Percentiles rank a stretch among this genome's conserved stretches.
phyloP scores from a whole-genome alignment of 2,329 filamentous ascomycete genomes.

The Diaporthe longicolla region DNA sequence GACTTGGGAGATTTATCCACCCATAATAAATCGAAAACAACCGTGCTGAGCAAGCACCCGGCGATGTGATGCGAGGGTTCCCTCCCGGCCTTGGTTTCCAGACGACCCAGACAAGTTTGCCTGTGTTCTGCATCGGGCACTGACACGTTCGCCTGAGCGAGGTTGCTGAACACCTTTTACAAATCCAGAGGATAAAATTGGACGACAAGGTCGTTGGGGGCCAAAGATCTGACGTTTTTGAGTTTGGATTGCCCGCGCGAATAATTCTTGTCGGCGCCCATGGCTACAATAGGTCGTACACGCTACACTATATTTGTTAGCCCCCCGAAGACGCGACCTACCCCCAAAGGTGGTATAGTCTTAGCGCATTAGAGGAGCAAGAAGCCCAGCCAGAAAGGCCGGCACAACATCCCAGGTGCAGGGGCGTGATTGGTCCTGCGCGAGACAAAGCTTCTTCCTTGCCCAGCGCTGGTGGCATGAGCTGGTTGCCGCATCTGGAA shows the following conservation, averaged over 20 bases:
- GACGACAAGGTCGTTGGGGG: slow-evolving; percentile 1
- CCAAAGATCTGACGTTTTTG: slow-evolving; percentile 20
- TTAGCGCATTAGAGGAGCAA: neutral
- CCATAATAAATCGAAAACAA: slow-evolving; percentile 26
- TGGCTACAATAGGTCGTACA: neutral
- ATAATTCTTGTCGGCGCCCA: slow-evolving; percentile 1
- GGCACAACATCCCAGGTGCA: neutral
- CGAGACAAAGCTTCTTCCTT: slow-evolving; percentile 16
- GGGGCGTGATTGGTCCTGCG: slow-evolving; percentile 10
- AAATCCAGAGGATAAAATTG: neutral
- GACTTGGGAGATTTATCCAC: neutral
- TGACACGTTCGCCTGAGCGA: slow-evolving; percentile 3
- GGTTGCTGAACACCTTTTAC: neutral
- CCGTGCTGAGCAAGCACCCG: slow-evolving; percentile 2
- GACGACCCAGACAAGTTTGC: neutral
- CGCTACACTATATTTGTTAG: neutral
- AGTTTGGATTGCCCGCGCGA: slow-evolving; percentile 10
- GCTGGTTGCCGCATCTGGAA: slow-evolving; percentile 19
- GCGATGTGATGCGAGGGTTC: neutral
- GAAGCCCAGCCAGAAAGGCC: no score
- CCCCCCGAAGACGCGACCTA: neutral
- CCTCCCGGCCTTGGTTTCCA: neutral
- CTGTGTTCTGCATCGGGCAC: neutral
- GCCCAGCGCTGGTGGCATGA: slow-evolving; percentile 3
- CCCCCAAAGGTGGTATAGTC: neutral